These are phyloP conservation scores for Coelastrella sp. DNA, from an alignment of 139 green algal species.

Conservation along the genomic window DNA sequence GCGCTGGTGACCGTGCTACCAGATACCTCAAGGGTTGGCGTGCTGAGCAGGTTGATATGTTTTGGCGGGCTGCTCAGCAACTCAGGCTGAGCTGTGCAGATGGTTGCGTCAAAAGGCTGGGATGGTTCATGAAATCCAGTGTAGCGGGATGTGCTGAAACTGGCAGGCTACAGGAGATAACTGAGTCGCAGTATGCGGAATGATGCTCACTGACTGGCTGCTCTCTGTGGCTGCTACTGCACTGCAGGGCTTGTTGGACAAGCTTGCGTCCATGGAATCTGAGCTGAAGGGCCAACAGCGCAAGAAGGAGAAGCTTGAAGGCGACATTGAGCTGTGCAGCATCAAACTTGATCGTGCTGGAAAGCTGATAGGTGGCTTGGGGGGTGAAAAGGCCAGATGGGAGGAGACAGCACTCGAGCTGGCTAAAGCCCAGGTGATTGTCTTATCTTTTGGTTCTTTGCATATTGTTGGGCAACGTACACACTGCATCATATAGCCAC, in stretches of 20 bases:
- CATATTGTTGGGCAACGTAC: neutral
- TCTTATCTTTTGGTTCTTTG: neutral
- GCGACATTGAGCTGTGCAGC: conserved; percentile 82
- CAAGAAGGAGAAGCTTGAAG: conserved; percentile 82
- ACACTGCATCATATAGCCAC: too few species aligned
- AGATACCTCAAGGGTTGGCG: too few species aligned
- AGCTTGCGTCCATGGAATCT: conserved; percentile 79
- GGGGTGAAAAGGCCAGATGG: conserved; percentile 83
- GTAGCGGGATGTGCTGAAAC: too few species aligned
- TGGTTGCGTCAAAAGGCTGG: neutral
- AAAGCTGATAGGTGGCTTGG: conserved; percentile 85
- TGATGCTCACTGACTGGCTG: neutral
- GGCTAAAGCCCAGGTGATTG: conserved; percentile 50
- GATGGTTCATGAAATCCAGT: neutral
- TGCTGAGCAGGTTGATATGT: neutral
- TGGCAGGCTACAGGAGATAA: too few species aligned
- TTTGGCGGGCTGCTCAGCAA: neutral
- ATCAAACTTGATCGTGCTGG: conserved; percentile 81
- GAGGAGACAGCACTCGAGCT: conserved; percentile 72
- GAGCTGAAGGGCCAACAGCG: conserved; percentile 73
- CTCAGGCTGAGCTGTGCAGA: neutral
- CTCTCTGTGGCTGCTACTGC: neutral
- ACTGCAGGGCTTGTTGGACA: conserved; percentile 73
- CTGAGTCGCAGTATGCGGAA: neutral
- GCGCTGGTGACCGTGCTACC: neutral